Evolutionary conservation across 805 yeast genomes (phyloP), one percentile per base, ranked within the genome.

Genomic region (Phaffomyces thermotolerans): DNA sequence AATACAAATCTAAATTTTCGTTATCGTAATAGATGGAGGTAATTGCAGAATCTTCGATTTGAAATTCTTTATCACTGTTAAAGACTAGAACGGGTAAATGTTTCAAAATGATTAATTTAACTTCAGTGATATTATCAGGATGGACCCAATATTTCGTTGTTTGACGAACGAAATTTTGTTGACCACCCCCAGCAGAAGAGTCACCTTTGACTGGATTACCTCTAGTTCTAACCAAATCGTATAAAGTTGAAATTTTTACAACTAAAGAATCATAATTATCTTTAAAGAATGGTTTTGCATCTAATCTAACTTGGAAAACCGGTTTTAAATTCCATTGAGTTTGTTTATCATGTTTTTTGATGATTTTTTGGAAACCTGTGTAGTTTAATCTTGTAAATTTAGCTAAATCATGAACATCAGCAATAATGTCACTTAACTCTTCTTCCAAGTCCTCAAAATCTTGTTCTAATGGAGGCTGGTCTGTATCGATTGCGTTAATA

Each of bases 81-180:
- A 93, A 93, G 20, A 93, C 99, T 53, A 93, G 75, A 15, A 93
- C 99, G 2, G 99, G 99, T 55, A 93, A 73, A 68, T 93, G 98
- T 67, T 93, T 91, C 61, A 93, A 73, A 51, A 93, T 82, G 51
- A 88, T 84, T 59, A 93, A 77, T 69, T 93, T 93, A 64, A 93
- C 76, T 69, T 93, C 98, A 14, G 98, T 93, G 62, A 93, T 89
- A 64, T 93, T 91, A 65, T 93, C 98, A 3, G 97, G 96, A 99
- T 93, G 99, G 29, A 93, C 98, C 99, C 99, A 93, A 67, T 93
- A 93, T 62, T 93, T 93, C 8, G 99, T 93, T 18, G 99, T 93
- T 67, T 93, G 99, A 66, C 99, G 84, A 37, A 93, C 98, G 58
- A 93, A 93, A 69, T 93, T 93, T 65, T 93, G 99, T 72, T 90